Evolutionary conservation across 306 rosid genomes (phyloP), one percentile per base, ranked within the genome.

Genomic region (Medicago ruthenica): DNA sequence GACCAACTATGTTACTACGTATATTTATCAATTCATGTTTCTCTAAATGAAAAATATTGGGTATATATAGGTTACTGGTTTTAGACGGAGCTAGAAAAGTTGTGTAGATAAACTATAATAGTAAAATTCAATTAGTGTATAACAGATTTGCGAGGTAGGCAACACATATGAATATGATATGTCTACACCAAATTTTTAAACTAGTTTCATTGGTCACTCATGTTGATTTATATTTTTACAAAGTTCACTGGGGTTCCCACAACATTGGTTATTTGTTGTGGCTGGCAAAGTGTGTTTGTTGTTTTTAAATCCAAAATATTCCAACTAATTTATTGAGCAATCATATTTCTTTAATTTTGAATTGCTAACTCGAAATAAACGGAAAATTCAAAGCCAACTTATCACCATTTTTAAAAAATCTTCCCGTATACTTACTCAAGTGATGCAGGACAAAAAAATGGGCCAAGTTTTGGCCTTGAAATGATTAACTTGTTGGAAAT

Each of bases 401-500:
- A 42, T 42, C 47, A 42, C 11, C 47, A 9, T 42, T 42, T 10
- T 41, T 10, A 0, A 42, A 42, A 42, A 0, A 8, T 10, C 11
- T 4, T 42, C 13, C 48, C 13, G 48, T 10, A 42, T 42, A 41
- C 13, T 9, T 42, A 66, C 74, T 76, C 9, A 76, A 14, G n/a
- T 0, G 15, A 76, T 70, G 15, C 0, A 59, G 34, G 73, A 78
- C 58, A 6, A n/a, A 65, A 64, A 57, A 65, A 75, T 44, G 22
- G 20, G 67, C 51, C 76, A 51, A 16, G 16, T 70, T 70, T 63
- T 71, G 65, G 71, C n/a, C 2, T 70, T n/a, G 31, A 75, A 78
- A 79, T 85, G 76, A 63, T 72, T 58, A 68, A 18, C 17, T 40
- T 55, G 62, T 55, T 40, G 55, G 73, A 74, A 85, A 75, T 14